Evolutionary conservation across 176 grass and related monocot genomes (phyloP), one percentile per base, ranked within the genome.

Genomic region (Cenchrus americanus): DNA sequence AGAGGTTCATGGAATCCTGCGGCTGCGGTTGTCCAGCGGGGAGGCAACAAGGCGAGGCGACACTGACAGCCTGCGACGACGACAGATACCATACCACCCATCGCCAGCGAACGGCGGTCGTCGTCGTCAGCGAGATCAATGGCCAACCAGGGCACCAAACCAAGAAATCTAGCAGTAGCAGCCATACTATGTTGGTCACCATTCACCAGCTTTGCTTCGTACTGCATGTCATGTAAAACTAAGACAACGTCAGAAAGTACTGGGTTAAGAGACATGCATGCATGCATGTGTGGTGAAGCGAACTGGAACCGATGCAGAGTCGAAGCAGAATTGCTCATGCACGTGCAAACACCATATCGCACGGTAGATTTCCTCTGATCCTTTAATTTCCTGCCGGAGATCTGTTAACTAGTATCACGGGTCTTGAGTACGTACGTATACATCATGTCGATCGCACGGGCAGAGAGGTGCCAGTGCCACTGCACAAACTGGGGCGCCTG

Each of bases 1-100:
- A 37, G 57, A 47, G n/a, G n/a, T 49, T 83, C 80, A 55, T 64
- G 77, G 82, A 75, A 89, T 62, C 70, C 76, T 51, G 51, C 66
- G 49, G 12, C n/a, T n/a, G n/a, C 66, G 49, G 12, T 73, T 59
- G 75, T 24, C 81, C 41, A 52, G 50, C 27, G 5, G 41, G 50
- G 23, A 21, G 12, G 11, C 66, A 5, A 53, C 50, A 41, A 30
- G 42, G 47, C 68, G 26, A 42, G 71, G 10, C 63, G 27, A n/a
- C n/a, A n/a, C n/a, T 2, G 71, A 53, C 71, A 83, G 30, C 12
- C 51, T 23, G 71, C 78, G 9, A 41, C 46, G 13, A 63, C 37
- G 18, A 78, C 40, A 73, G 40, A 43, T 47, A 37, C 4, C 34
- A 15, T 23, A 11, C 2, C 27, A 30, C 27, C n/a, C 58, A 18